Base-by-base conservation (phyloP, 345 rosid species). In the Eucalyptus tenuipes region DNA sequence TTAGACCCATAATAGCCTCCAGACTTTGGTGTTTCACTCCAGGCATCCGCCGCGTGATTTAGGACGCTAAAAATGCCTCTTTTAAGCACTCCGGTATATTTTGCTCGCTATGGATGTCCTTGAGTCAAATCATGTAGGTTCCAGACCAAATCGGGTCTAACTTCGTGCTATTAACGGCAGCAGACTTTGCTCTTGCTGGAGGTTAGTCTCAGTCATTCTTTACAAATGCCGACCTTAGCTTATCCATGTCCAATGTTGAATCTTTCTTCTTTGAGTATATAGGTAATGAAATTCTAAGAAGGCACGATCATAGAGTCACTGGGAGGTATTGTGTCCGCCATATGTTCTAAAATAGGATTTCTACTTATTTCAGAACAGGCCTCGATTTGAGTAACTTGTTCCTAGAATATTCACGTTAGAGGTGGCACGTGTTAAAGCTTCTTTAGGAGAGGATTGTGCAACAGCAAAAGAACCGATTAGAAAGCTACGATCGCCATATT, bases 231-330 rank as follows among this genome's bases (percentile, higher is more conserved):
- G 57, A 52, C 57, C 57, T 52, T 1, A 18, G 25, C 57, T 3
- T 52, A 7, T 52, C 57, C 57, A 3, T 52, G 10, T 52, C 57
- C 4, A 52, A 52, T 18, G 57, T 52, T 52, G 57, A 52, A 52
- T 18, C 0, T 55, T 55, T 55, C 3, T 55, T 55, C 29, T 55
- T 22, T 55, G 61, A 10, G 61, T 55, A 0, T 55, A 24, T 10
- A 55, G 0, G 61, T 55, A 55, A 22, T 24, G 4, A 55, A 55
- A 24, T 55, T 55, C 29, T 24, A 24, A 24, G 61, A 0, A 55
- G 61, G 27, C 0, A 4, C 1, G 13, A 55, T 24, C 61, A 55
- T 24, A 55, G 0, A 55, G 61, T 55, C 8, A 4, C 61, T 1
- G 29, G 61, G 61, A 55, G 27, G 13, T 55, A 9, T 24, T 9